A percentile compares a stretch with the other conserved stretches of the same genome.
These are phyloP conservation scores for Penicillium canariense DNA, from an alignment of 495 filamentous ascomycete species.

Conservation along the genomic window DNA sequence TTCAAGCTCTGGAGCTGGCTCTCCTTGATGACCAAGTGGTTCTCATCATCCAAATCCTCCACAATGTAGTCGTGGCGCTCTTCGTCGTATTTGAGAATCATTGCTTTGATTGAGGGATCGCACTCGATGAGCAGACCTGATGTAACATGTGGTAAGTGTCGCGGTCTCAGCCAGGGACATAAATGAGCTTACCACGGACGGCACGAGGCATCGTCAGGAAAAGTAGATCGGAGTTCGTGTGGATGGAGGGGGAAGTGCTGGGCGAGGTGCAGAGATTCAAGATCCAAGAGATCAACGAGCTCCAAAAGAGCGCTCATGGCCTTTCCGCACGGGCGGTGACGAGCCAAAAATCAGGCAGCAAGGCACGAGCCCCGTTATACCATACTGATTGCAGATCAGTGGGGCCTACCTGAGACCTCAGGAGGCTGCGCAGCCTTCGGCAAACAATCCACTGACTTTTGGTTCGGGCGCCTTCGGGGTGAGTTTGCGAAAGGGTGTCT, in stretches of 20 bases:
- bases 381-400: too few relatives aligned
- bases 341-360: not conserved
- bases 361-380: not conserved
- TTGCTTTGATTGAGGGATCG: constrained; percentile 75
- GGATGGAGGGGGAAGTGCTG: not conserved
- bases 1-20: constrained; percentile 59
- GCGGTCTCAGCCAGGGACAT: not conserved
- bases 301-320: not conserved
- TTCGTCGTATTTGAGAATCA: constrained; percentile 69
- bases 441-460: too few relatives aligned
- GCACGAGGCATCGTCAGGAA: constrained; percentile 46
- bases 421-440: too few relatives aligned
- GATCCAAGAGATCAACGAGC: not conserved
- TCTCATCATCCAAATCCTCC: constrained; percentile 71
- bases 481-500: constrained; percentile 19
- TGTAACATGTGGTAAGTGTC: not conserved
- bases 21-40: constrained; percentile 70
- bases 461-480: constrained; percentile 26
- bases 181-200: constrained; percentile 36
- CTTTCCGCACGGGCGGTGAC: not conserved
- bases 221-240: not conserved
- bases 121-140: constrained; percentile 72
- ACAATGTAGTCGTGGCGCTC: constrained; percentile 69
- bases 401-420: too few relatives aligned
- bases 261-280: not conserved